Conservation (phyloP, 495 filamentous ascomycete genomes). For the Penicillium odoratum region DNA sequence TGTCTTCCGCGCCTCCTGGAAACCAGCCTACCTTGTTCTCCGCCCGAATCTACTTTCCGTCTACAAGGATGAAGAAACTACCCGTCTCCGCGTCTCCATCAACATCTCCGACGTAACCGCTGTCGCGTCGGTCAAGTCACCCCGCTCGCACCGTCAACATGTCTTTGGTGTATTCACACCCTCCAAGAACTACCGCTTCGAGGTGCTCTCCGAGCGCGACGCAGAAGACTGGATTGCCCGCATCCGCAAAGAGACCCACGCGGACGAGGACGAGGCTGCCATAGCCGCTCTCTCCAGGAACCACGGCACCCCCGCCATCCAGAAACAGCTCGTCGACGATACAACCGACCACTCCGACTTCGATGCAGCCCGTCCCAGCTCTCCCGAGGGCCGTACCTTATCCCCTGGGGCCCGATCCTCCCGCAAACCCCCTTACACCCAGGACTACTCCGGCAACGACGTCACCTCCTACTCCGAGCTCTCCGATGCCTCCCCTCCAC, state of each 20-base stretch:
- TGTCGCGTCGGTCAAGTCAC: constrained; percentile 81
- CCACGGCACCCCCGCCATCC: constrained; percentile 32
- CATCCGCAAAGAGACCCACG: constrained; percentile 74
- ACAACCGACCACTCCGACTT: constrained; percentile 47
- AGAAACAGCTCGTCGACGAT: constrained; percentile 44
- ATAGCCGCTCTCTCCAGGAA: constrained; percentile 58
- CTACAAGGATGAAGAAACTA: constrained; percentile 89
- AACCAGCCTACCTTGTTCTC: constrained; percentile 83
- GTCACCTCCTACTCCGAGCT: constrained; percentile 87
- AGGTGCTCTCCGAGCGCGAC: constrained; percentile 69
- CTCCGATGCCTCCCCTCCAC: constrained; percentile 61
- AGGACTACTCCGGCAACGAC: constrained; percentile 88
- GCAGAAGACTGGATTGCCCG: constrained; percentile 84
- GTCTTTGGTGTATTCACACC: constrained; percentile 94
- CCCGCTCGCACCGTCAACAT: constrained; percentile 74
- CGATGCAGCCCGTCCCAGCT: constrained; percentile 41
- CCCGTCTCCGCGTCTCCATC: constrained; percentile 83
- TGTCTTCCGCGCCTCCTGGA: constrained; percentile 75
- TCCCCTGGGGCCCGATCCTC: constrained; percentile 30
- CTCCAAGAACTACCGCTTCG: constrained; percentile 86
- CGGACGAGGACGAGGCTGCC: constrained; percentile 84
- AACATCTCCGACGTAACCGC: constrained; percentile 88
- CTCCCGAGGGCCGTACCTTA: constrained; percentile 41
- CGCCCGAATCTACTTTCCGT: constrained; percentile 92
- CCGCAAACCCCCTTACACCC: constrained; percentile 48